Percentiles rank a stretch among this genome's conserved stretches.
Evolutionary conservation across 306 rosid genomes (phyloP).

Genomic region (Hylodesmum podocarpum): DNA sequence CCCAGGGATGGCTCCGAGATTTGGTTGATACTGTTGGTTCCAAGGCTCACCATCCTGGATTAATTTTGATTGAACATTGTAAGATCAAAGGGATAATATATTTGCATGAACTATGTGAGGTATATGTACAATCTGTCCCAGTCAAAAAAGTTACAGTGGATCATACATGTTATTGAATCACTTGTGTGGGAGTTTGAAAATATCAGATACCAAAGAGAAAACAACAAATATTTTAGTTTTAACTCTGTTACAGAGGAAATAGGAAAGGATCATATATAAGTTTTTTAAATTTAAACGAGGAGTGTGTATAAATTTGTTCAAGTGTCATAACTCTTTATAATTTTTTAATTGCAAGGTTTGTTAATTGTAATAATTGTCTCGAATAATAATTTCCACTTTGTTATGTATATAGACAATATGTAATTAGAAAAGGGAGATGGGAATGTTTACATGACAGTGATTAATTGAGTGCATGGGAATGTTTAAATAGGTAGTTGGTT

Average conservation of each 20-base stretch:
- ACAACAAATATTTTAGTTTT: too few species aligned
- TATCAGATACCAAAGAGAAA: too few species aligned
- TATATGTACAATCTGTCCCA: neutral
- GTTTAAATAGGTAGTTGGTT: neutral
- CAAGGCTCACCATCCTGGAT: neutral
- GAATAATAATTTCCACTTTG: neutral
- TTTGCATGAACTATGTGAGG: neutral
- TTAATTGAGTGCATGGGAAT: neutral
- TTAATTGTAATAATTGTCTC: neutral
- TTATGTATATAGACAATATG: neutral
- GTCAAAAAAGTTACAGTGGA: neutral
- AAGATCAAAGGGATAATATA: neutral
- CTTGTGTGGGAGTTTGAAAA: neutral
- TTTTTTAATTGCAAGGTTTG: neutral
- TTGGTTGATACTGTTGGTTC: neutral
- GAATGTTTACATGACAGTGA: neutral
- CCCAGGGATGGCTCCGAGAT: slow-evolving; percentile 5
- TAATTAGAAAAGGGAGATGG: neutral
- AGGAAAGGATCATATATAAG: too few species aligned
- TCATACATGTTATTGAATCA: neutral
- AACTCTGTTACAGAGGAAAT: too few species aligned
- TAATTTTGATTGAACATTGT: neutral
- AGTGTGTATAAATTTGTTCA: neutral
- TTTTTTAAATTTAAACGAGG: too few species aligned
- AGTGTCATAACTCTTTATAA: neutral